A percentile compares a stretch with the other conserved stretches of the same genome.
Conservation (phyloP, 2,329 filamentous ascomycete genomes). For the Aaosphaeria arxii region DNA sequence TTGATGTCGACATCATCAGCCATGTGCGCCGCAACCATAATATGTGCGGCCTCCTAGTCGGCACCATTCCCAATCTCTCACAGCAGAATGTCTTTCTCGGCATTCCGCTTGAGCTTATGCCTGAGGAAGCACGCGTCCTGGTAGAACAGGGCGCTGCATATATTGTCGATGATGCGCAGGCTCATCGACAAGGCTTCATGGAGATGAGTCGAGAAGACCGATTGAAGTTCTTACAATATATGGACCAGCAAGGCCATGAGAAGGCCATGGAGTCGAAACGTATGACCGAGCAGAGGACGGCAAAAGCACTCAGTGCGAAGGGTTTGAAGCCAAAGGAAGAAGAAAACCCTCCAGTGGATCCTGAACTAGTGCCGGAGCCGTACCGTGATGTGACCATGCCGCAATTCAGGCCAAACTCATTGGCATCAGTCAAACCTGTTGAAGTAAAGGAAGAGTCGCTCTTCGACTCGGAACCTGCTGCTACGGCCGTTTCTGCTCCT, state of each 20-base stretch:
- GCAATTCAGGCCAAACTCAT: not conserved
- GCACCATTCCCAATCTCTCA: slow-evolving; percentile 85
- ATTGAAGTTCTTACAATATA: slow-evolving; percentile 57
- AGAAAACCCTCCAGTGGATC: not conserved
- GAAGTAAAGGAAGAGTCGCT: slow-evolving; percentile 11
- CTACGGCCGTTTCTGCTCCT: slow-evolving; percentile 5
- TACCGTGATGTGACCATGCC: slow-evolving; percentile 6
- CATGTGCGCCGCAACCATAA: slow-evolving; percentile 75
- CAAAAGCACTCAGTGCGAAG: slow-evolving; percentile 50
- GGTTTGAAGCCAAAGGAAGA: slow-evolving; percentile 21
- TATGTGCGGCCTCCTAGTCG: slow-evolving; percentile 82
- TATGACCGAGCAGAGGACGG: slow-evolving; percentile 50
- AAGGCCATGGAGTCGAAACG: slow-evolving; percentile 46
- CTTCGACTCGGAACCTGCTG: slow-evolving; percentile 18
- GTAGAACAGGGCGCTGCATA: slow-evolving; percentile 74
- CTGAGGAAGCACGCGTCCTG: slow-evolving; percentile 81
- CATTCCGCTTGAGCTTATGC: slow-evolving; percentile 82
- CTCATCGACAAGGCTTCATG: slow-evolving; percentile 65
- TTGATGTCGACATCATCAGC: slow-evolving; percentile 78
- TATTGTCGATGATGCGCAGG: slow-evolving; percentile 73
- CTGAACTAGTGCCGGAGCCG: not conserved
- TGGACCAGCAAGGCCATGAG: slow-evolving; percentile 55
- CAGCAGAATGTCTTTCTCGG: slow-evolving; percentile 94
- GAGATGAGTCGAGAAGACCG: slow-evolving; percentile 58
- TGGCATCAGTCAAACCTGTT: too few species aligned